A percentile compares a stretch with the other conserved stretches of the same genome.
These are phyloP conservation scores for Teratosphaeria viscida DNA, from an alignment of 2,329 filamentous ascomycete species.

Conservation along the genomic window DNA sequence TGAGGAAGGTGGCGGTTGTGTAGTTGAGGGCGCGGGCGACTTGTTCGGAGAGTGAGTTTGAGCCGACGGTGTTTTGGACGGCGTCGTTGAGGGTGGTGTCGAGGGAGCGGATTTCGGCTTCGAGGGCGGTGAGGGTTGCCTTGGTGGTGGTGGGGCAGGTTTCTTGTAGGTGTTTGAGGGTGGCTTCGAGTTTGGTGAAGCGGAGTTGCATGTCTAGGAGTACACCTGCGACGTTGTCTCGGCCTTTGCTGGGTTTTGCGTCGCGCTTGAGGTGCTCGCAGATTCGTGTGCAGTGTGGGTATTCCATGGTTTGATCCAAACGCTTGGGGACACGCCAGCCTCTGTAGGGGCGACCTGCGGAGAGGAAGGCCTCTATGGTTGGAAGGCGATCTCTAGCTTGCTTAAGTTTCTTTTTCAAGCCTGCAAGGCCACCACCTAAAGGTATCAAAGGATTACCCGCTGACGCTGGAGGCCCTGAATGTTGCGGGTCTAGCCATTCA, in stretches of 20 bases:
- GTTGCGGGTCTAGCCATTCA: not conserved
- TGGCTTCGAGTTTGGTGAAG: slow-evolving; percentile 21
- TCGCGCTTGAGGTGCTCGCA: not conserved
- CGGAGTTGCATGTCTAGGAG: slow-evolving; percentile 11
- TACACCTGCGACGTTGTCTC: not conserved
- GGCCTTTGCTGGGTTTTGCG: not conserved
- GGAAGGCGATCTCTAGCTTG: not conserved
- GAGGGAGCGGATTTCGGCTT: not conserved
- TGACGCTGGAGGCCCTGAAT: not conserved
- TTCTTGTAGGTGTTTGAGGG: slow-evolving; percentile 15
- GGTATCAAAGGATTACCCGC: not conserved
- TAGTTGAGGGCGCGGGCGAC: not conserved
- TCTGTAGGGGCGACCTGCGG: not conserved
- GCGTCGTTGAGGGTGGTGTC: not conserved
- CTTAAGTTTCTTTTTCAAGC: not conserved
- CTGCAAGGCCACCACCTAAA: not conserved
- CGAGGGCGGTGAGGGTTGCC: not conserved
- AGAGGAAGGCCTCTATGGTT: not conserved
- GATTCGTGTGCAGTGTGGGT: not conserved
- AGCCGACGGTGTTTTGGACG: not conserved
- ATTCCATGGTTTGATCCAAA: not conserved
- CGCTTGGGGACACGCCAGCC: not conserved
- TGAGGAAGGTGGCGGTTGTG: not conserved
- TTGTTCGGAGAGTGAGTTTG: not conserved
- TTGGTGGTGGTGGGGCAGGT: not conserved